phyloP scores from a whole-genome alignment of 2,329 filamentous ascomycete genomes.

The Penicillium sp. region DNA sequence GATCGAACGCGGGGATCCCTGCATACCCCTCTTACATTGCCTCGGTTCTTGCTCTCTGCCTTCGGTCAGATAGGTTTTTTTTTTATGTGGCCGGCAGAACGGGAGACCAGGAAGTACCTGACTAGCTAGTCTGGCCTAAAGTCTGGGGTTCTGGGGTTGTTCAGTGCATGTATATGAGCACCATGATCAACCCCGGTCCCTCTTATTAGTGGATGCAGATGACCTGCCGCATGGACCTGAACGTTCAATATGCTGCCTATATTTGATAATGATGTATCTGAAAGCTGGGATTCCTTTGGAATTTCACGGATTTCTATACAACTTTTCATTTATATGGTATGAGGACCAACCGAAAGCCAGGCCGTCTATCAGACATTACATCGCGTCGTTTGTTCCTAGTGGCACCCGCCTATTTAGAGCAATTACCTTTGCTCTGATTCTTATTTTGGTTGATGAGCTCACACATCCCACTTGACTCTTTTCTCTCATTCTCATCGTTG shows the following conservation, averaged over 20 bases:
- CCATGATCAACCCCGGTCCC: neutral
- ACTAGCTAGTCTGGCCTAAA: neutral
- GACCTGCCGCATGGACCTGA: neutral
- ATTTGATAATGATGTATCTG: constrained; percentile 1
- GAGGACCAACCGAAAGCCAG: neutral
- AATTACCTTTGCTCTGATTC: neutral
- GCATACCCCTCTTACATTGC: constrained; percentile 8
- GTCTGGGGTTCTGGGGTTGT: neutral
- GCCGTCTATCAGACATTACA: neutral
- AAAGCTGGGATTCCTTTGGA: neutral
- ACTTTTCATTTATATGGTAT: neutral
- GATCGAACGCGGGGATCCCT: constrained; percentile 14
- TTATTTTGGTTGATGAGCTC: neutral
- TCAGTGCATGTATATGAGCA: neutral
- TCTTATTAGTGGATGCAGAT: neutral
- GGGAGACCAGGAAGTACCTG: neutral
- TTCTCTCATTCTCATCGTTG: neutral
- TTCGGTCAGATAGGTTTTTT: neutral
- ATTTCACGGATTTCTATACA: neutral
- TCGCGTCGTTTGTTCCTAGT: neutral
- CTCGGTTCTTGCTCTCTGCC: constrained; percentile 1
- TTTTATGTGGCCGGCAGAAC: neutral
- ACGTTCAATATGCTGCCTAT: neutral
- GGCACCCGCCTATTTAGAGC: neutral
- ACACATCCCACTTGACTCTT: neutral